Evolutionary conservation across 495 filamentous ascomycete species (phyloP).

Genomic region (Trichodelitschia bisporula): DNA sequence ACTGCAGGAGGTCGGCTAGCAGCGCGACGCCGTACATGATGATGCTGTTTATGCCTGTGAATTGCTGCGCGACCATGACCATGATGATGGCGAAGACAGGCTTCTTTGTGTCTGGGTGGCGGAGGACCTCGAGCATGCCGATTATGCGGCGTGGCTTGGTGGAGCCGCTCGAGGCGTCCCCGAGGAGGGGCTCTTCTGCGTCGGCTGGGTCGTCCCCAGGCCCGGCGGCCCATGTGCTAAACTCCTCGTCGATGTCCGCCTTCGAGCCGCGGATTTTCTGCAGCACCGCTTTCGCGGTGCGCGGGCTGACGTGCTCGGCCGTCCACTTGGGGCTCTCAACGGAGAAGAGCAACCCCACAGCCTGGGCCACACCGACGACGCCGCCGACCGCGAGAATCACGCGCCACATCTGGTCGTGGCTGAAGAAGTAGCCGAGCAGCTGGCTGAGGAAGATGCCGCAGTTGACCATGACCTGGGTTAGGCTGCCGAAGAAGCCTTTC

Average conservation of each 20-base stretch:
- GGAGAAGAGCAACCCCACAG: conserved; percentile 37
- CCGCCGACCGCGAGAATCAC: conserved; percentile 57
- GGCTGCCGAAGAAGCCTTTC: conserved; percentile 67
- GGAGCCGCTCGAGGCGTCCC: conserved; percentile 9
- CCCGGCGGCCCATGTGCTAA: conserved; percentile 24
- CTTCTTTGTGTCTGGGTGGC: conserved; percentile 39
- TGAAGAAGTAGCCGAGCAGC: conserved; percentile 64
- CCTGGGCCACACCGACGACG: conserved; percentile 37
- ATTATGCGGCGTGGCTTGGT: conserved; percentile 21
- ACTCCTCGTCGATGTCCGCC: conserved; percentile 49
- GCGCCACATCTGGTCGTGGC: conserved; percentile 53
- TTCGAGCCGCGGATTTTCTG: conserved; percentile 48
- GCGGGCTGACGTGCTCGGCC: conserved; percentile 26
- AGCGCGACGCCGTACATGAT: conserved; percentile 95
- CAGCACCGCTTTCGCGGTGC: conserved; percentile 34
- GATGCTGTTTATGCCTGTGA: conserved; percentile 79
- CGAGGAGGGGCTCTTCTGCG: conserved; percentile 3
- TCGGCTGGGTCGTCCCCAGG: too few species aligned
- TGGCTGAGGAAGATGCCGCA: conserved; percentile 76
- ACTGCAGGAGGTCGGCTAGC: conserved; percentile 48
- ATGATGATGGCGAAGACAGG: conserved; percentile 67
- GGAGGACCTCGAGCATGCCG: conserved; percentile 40
- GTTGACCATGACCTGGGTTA: conserved; percentile 87
- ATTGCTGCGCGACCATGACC: conserved; percentile 81
- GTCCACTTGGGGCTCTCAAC: conserved; percentile 77